A percentile compares a stretch with the other conserved stretches of the same genome.
Conservation (phyloP, 23 red algal genomes). For the Agarophyton chilense region DNA sequence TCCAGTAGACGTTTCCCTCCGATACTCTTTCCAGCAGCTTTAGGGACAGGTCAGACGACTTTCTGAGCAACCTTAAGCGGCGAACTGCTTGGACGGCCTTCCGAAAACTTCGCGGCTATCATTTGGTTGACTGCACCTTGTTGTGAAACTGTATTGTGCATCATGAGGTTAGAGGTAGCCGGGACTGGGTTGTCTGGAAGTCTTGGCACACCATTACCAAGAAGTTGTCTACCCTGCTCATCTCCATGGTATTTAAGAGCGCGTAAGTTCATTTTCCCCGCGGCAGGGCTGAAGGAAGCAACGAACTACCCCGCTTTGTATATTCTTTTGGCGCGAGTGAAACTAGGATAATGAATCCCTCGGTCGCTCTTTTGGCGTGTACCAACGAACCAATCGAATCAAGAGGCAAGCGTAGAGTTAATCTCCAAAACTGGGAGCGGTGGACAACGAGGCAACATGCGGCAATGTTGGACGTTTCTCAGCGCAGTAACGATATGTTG, state of each 20-base stretch:
- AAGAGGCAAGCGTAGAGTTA: too few species aligned
- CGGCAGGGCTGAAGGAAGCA: too few species aligned
- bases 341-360: too few species aligned
- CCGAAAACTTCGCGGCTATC: not conserved
- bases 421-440: too few species aligned
- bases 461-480: too few species aligned
- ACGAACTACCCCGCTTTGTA: too few species aligned
- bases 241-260: not conserved
- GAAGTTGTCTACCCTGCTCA: not conserved
- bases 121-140: not conserved
- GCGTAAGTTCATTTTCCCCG: too few species aligned
- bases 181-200: not conserved
- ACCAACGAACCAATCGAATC: too few species aligned
- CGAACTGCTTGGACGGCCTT: not conserved
- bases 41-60: not conserved
- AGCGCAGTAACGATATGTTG: too few species aligned
- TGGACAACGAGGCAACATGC: too few species aligned
- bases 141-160: not conserved
- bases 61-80: not conserved
- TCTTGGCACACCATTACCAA: not conserved
- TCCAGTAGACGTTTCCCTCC: constrained; percentile 39
- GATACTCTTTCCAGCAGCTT: constrained; percentile 19
- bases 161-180: not conserved
- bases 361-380: too few species aligned
- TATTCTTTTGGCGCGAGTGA: too few species aligned